phyloP scores from a whole-genome alignment of 306 rosid species.

The Ormosia emarginata region DNA sequence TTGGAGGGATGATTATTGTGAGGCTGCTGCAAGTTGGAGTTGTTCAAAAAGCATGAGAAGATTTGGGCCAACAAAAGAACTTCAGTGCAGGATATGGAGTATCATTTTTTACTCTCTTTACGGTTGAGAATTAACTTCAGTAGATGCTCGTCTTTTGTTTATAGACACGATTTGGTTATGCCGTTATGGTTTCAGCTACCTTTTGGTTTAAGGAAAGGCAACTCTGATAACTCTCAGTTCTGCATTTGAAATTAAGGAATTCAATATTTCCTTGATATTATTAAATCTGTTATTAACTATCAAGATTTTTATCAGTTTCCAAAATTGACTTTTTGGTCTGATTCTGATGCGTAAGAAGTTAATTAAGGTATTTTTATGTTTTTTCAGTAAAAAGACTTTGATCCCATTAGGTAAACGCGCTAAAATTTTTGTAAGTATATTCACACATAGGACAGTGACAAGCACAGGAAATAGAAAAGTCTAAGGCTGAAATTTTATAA shows the following conservation, averaged over 20 bases:
- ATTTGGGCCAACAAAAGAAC: not conserved
- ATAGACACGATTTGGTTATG: not conserved
- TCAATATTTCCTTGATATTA: not conserved
- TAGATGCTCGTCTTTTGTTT: too few relatives aligned
- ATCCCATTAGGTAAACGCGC: not conserved
- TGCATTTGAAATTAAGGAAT: not conserved
- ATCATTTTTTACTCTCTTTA: too few relatives aligned
- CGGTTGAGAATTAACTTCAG: too few relatives aligned
- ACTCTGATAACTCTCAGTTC: not conserved
- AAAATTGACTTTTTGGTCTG: not conserved
- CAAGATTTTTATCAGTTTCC: not conserved
- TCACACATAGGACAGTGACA: too few relatives aligned
- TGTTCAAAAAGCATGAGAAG: not conserved
- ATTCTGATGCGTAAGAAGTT: not conserved
- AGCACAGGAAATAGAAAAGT: too few relatives aligned
- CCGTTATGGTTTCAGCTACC: not conserved
- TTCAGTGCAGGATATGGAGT: too few relatives aligned
- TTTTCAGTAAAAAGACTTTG: not conserved
- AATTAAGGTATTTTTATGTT: not conserved
- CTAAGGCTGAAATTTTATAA: not conserved
- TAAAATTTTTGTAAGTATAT: too few relatives aligned
- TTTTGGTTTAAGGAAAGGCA: not conserved
- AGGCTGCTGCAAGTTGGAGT: not conserved
- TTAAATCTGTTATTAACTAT: not conserved
- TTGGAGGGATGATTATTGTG: not conserved